Evolutionary conservation across 352 stramenopile genomes (phyloP).

Genomic region (Phytophthora sojae): DNA sequence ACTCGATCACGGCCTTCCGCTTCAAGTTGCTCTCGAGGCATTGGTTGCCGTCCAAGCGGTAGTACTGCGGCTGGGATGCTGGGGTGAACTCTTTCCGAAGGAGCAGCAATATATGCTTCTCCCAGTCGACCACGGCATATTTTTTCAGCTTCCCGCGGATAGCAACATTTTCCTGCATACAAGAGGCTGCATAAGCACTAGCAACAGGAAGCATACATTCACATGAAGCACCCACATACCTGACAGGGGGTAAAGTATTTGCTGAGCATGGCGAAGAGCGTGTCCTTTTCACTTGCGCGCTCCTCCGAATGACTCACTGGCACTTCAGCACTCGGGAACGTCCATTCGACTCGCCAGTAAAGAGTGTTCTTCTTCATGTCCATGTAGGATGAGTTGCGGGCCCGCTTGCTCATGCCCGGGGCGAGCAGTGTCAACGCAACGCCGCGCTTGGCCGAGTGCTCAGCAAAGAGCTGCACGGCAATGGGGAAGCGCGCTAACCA

Average conservation of each 20-base stretch:
- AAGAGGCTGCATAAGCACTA: slow-evolving; percentile 1
- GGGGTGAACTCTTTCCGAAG: slow-evolving; percentile 83
- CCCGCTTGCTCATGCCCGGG: slow-evolving; percentile 83
- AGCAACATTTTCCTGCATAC: slow-evolving; percentile 68
- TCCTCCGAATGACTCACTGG: slow-evolving; percentile 58
- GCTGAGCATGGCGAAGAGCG: slow-evolving; percentile 63
- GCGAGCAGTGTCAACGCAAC: slow-evolving; percentile 76
- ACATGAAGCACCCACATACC: slow-evolving; percentile 39
- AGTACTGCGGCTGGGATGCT: slow-evolving; percentile 75
- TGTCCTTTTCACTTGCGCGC: slow-evolving; percentile 57
- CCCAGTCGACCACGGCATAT: slow-evolving; percentile 65
- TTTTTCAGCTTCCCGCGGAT: slow-evolving; percentile 76
- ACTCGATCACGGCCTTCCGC: slow-evolving; percentile 83
- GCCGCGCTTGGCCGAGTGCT: slow-evolving; percentile 73
- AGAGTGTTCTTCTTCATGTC: slow-evolving; percentile 66
- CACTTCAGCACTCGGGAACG: slow-evolving; percentile 64
- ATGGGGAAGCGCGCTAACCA: slow-evolving; percentile 81
- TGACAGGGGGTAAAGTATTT: slow-evolving; percentile 66
- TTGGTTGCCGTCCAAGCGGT: slow-evolving; percentile 66
- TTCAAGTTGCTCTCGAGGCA: slow-evolving; percentile 79
- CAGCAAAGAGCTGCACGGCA: slow-evolving; percentile 69
- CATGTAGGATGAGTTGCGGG: slow-evolving; percentile 81
- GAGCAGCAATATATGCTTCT: slow-evolving; percentile 64
- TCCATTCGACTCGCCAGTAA: slow-evolving; percentile 85
- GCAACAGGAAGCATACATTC: not conserved